Base-by-base conservation (phyloP, 139 green algal genomes). In the Chlamydomonas schloesseri region DNA sequence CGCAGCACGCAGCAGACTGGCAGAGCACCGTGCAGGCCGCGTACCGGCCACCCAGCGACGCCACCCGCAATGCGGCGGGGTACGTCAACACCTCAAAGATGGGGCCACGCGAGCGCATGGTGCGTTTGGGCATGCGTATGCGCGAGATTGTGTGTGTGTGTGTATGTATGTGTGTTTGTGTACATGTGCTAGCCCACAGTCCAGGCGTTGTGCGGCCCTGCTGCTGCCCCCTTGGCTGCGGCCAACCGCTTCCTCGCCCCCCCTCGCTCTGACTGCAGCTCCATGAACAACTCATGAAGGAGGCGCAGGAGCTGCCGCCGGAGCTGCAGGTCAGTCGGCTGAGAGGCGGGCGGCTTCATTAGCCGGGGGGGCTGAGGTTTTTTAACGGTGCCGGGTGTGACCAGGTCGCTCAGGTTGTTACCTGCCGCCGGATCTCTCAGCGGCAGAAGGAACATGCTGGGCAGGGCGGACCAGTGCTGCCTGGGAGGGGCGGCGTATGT, bases 91-190 rank as follows among this genome's bases (percentile, higher is more conserved):
- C 60, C 18, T 34, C 20, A 3, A 85, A 76, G 23, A 85, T 85
- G 79, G 65, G 79, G 29, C 79, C 79, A 18, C 76, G 76, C 3
- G 76, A 83, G 76, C 76, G 76, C 26, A 73, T 83, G 76, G 76
- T 83, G 58, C 21, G 76, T 29, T 15, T 24, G 8, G 21, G 36
- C 26, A 10, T 14, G 57, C 62, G 26, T 29, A n/a, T 10, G 21
- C 60, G 60, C 10, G 60, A 28, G 6, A 13, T 28, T 68, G 60
- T 15, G 13, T 13, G 53, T 58, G 53, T 15, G 13, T 15, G 13
- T 58, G 53, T 15, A 58, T 58, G 53, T 15, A n/a, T n/a, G n/a
- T n/a, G n/a, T n/a, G n/a, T n/a, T n/a, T n/a, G n/a, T n/a, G n/a
- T n/a, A n/a, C n/a, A n/a, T n/a, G n/a, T n/a, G n/a, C n/a, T n/a